phyloP scores from a whole-genome alignment of 352 stramenopile genomes.

The Pythium dissimile region DNA sequence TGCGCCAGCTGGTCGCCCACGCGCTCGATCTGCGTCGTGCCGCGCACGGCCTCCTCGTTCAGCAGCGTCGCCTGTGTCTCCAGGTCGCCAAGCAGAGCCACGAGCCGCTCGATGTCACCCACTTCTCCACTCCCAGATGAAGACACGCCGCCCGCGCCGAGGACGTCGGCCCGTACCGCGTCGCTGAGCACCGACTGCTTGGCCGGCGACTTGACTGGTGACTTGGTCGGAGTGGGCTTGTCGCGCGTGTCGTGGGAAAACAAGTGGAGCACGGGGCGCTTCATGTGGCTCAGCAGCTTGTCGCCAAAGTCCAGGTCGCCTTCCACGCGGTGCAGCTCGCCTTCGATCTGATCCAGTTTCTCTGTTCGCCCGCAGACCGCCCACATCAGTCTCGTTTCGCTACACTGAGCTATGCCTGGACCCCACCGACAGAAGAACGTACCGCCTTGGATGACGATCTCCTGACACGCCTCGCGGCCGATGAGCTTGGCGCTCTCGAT shows the following conservation, averaged over 20 bases:
- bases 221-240: slow-evolving; percentile 17
- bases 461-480: slow-evolving; percentile 59
- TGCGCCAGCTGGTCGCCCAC: slow-evolving; percentile 62
- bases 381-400: not conserved
- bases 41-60: slow-evolving; percentile 58
- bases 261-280: slow-evolving; percentile 62
- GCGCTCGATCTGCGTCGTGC: slow-evolving; percentile 70
- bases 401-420: not conserved
- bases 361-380: slow-evolving; percentile 22
- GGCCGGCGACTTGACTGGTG: not conserved
- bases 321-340: slow-evolving; percentile 51
- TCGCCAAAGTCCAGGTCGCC: slow-evolving; percentile 70
- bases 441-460: slow-evolving; percentile 71
- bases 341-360: slow-evolving; percentile 70
- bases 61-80: slow-evolving; percentile 66
- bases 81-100: slow-evolving; percentile 58
- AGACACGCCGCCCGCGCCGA: not conserved
- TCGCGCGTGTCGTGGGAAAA: slow-evolving; percentile 44
- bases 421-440: not conserved
- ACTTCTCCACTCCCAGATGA: slow-evolving; percentile 11
- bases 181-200: slow-evolving; percentile 9
- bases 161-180: slow-evolving; percentile 10
- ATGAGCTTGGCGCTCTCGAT: slow-evolving; percentile 70
- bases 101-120: slow-evolving; percentile 61
- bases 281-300: slow-evolving; percentile 68